These are phyloP conservation scores for Solanum boliviense DNA, from an alignment of 257 asterid genomes.

Conservation along the genomic window DNA sequence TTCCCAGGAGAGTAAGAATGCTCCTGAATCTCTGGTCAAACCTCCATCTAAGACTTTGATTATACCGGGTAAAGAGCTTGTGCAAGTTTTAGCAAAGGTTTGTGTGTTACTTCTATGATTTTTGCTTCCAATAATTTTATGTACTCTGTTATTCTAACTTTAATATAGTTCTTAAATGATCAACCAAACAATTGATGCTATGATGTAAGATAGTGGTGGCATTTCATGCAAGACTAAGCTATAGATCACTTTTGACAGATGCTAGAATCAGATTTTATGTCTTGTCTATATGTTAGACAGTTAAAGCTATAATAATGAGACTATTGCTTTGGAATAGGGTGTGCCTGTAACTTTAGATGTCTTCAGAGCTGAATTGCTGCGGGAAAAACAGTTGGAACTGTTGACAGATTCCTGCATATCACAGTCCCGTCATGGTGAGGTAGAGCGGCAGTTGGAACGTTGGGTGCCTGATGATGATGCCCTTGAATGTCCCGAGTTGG, in stretches of 20 bases:
- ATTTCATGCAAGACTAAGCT: background rate
- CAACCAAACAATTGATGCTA: background rate
- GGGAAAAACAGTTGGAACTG: slow-evolving; percentile 67
- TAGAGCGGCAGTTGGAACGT: slow-evolving; percentile 71
- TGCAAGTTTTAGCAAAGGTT: slow-evolving; percentile 96
- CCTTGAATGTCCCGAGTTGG: slow-evolving; percentile 65
- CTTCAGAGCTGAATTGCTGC: slow-evolving; percentile 43
- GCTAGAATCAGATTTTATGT: background rate
- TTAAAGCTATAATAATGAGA: background rate
- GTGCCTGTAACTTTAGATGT: slow-evolving; percentile 59
- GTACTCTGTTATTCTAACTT: background rate
- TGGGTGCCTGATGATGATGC: slow-evolving; percentile 90
- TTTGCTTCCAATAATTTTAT: background rate
- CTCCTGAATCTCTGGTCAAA: slow-evolving; percentile 36
- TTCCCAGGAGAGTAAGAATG: slow-evolving; percentile 44
- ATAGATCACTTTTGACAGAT: background rate
- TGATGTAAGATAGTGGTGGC: background rate
- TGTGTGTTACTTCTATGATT: background rate
- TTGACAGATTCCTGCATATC: slow-evolving; percentile 89
- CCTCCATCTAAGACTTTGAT: slow-evolving; percentile 56
- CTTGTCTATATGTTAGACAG: background rate
- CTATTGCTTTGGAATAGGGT: slow-evolving; percentile 46
- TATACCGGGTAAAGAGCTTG: slow-evolving; percentile 68
- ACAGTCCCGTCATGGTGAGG: slow-evolving; percentile 51
- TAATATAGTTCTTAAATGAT: background rate